These are phyloP conservation scores for Catharanthus roseus DNA, from an alignment of 257 asterid species.

Conservation along the genomic window DNA sequence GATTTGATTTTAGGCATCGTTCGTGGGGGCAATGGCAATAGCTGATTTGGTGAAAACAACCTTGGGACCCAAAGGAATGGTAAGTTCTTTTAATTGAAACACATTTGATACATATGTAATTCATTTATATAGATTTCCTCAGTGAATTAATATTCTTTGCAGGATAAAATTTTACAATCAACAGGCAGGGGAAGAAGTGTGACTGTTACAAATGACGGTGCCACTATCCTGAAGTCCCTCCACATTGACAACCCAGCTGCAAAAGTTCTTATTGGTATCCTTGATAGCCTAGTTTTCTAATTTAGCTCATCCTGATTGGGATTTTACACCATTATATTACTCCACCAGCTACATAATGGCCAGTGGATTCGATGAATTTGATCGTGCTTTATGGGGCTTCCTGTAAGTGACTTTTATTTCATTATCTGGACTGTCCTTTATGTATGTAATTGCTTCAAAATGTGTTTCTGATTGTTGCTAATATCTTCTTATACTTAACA, in stretches of 20 bases:
- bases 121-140: neutral
- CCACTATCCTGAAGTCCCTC: conserved; percentile 88
- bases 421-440: neutral
- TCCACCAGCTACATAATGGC: neutral
- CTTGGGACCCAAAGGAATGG: conserved; percentile 95
- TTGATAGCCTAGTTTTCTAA: conserved; percentile 24
- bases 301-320: conserved; percentile 13
- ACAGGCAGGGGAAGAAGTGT: conserved; percentile 75
- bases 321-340: neutral
- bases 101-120: neutral
- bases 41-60: conserved; percentile 94
- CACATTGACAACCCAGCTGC: conserved; percentile 98
- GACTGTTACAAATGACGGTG: conserved; percentile 95
- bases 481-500: neutral
- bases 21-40: conserved; percentile 89
- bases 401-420: neutral
- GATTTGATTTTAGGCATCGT: conserved; percentile 51
- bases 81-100: conserved; percentile 15
- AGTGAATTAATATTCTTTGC: conserved; percentile 15
- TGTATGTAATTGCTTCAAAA: neutral
- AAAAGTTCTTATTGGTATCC: conserved; percentile 94
- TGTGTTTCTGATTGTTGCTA: neutral
- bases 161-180: conserved; percentile 95
- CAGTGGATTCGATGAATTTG: neutral
- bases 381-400: neutral